phyloP scores from a whole-genome alignment of 768 basidiomycete genomes.

The Xanthoconium stramineum region DNA sequence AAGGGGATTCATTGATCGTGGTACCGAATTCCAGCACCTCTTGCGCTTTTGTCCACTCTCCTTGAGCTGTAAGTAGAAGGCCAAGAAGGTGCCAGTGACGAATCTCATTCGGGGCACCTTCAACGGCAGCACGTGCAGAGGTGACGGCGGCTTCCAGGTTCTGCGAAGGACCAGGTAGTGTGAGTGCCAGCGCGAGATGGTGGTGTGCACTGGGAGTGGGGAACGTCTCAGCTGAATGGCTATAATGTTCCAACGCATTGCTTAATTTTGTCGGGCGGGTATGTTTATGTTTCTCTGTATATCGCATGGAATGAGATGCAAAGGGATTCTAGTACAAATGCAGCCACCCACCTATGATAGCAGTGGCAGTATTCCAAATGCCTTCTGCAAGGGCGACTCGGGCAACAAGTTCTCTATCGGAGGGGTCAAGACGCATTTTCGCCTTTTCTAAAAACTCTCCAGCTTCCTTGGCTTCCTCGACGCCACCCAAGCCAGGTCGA shows the following conservation, averaged over 20 bases:
- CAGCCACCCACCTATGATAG: conserved; percentile 53
- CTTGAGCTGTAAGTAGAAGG: conserved; percentile 70
- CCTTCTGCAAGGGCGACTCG: conserved; percentile 69
- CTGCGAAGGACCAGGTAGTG: conserved; percentile 60
- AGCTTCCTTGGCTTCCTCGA: conserved; percentile 63
- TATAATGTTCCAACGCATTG: conserved; percentile 51
- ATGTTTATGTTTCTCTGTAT: conserved; percentile 61
- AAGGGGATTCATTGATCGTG: conserved; percentile 44
- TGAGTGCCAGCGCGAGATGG: conserved; percentile 75
- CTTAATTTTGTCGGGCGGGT: conserved; percentile 59
- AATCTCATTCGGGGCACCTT: conserved; percentile 57
- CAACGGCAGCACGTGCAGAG: conserved; percentile 69
- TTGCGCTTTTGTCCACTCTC: conserved; percentile 75
- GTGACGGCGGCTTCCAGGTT: conserved; percentile 66
- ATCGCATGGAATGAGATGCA: background rate
- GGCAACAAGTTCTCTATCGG: conserved; percentile 54
- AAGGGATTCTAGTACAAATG: background rate
- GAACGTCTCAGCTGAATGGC: conserved; percentile 43
- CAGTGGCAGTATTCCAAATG: conserved; percentile 67
- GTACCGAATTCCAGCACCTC: conserved; percentile 79
- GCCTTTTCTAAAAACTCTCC: conserved; percentile 59
- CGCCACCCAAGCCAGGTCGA: conserved; percentile 37
- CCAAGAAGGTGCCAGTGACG: conserved; percentile 92
- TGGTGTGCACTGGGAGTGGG: conserved; percentile 63
- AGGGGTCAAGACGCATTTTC: conserved; percentile 45